Evolutionary conservation across 1,139 yeast species (phyloP), one percentile per base, ranked within the genome.

Genomic region (Candida neerlandica): DNA sequence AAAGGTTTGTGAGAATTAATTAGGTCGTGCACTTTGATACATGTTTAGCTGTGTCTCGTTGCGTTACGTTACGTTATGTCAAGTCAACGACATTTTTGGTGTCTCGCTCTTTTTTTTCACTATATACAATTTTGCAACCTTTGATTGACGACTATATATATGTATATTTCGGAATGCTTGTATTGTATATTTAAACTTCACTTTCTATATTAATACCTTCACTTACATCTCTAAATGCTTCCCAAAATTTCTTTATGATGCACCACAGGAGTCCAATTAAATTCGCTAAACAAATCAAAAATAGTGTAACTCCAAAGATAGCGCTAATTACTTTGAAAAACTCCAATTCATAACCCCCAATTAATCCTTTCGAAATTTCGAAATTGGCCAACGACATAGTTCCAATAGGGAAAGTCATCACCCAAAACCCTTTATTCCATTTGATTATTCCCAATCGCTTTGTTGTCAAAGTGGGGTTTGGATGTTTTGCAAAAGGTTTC

Each of bases 381-480:
- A 70, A 63, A 56, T 82, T 78, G 1, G 89, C 82, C 16, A 86
- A 66, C 0, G 85, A 73, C 85, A 87, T 85, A 0, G 96, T 89
- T 1, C 96, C 97, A 57, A 89, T 63, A 1, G 96, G 97, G 83
- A 90, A 90, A 53, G 96, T 87, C 75, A 87, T 81, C 21, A 91
- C 84, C 96, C 96, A 89, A 79, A 85, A 88, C 0, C 85, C 82
- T 57, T 78, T 78, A 51, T 78, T 75, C 71, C 84, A 89, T 43
- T 60, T 60, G 27, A 77, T 62, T 14, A 63, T 56, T 1, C 79
- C 77, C 21, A 56, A 55, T 4, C 56, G 55, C n/a, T 26, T 26
- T 38, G 60, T 59, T 15, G 64, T 58, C 50, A 48, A 60, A 1
- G 46, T 46, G 15, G 53, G 54, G 50, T 69, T 65, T 18, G 64